Conservation (phyloP, 345 rosid genomes). For the Pugionium cornutum region DNA sequence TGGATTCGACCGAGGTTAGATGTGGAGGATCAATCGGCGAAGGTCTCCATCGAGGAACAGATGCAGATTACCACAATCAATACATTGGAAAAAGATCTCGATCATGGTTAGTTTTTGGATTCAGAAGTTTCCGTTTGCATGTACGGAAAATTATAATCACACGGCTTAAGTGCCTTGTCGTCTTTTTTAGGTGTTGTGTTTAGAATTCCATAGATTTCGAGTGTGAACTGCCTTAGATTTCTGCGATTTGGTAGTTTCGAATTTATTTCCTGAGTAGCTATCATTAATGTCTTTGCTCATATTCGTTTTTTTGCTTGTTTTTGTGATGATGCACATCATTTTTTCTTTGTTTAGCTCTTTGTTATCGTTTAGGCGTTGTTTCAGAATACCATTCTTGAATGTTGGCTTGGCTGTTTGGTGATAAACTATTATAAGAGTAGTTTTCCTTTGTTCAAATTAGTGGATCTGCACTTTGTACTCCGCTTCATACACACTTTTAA, state of each 20-base stretch:
- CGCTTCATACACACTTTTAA: not conserved
- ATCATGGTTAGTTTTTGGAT: conserved; percentile 43
- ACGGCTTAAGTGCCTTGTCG: not conserved
- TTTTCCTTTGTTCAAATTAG: not conserved
- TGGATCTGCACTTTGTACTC: conserved; percentile 8
- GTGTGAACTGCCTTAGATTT: not conserved
- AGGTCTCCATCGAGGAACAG: conserved; percentile 70
- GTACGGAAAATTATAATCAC: not conserved
- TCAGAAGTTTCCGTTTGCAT: not conserved
- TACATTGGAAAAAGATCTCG: conserved; percentile 58
- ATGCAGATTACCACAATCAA: conserved; percentile 54
- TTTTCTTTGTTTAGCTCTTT: not conserved
- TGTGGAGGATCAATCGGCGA: conserved; percentile 81
- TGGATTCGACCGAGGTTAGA: conserved; percentile 42
- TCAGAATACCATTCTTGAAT: not conserved
- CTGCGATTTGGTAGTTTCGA: not conserved
- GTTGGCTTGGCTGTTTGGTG: conserved; percentile 12
- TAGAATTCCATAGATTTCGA: not conserved
- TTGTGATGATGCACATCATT: not conserved
- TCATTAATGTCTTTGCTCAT: not conserved
- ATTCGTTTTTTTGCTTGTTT: not conserved
- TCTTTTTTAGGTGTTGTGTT: not conserved
- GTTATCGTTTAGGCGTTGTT: not conserved
- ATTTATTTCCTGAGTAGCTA: not conserved
- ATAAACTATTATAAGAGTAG: conserved; percentile 10